Conservation (phyloP, 2,329 filamentous ascomycete genomes). For the Rutstroemia sp. region DNA sequence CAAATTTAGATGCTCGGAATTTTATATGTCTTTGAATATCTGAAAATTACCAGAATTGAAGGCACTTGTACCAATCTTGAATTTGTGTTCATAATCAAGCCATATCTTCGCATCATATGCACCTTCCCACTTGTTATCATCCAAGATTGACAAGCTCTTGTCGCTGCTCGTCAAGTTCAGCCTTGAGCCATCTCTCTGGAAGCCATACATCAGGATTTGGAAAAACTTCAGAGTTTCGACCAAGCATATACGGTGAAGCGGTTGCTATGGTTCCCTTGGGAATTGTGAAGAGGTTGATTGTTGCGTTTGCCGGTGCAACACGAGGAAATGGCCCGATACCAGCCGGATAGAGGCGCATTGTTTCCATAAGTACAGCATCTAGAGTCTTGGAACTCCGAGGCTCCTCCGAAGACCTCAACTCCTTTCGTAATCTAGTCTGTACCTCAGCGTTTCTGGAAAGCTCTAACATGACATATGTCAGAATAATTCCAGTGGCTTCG, state of each 20-base stretch:
- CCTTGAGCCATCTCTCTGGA: slow-evolving; percentile 37
- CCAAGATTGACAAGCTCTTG: too few species aligned
- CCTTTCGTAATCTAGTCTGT: slow-evolving; percentile 25
- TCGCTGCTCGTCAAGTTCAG: slow-evolving; percentile 28
- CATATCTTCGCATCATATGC: too few species aligned
- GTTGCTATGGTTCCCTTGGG: slow-evolving; percentile 14
- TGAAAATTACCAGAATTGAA: too few species aligned
- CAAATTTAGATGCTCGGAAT: too few species aligned
- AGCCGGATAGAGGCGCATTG: slow-evolving; percentile 45
- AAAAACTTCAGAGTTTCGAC: slow-evolving; percentile 33
- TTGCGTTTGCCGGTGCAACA: slow-evolving; percentile 25
- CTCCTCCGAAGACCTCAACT: neutral
- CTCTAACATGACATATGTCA: slow-evolving; percentile 55
- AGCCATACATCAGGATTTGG: slow-evolving; percentile 40
- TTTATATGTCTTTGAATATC: too few species aligned
- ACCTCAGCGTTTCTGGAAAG: slow-evolving; percentile 33
- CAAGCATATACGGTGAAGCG: neutral
- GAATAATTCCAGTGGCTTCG: slow-evolving; percentile 62
- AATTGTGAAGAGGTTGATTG: slow-evolving; percentile 18
- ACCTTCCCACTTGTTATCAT: too few species aligned
- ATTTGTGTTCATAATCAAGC: too few species aligned
- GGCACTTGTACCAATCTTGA: too few species aligned
- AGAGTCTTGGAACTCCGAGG: slow-evolving; percentile 35
- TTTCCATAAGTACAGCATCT: slow-evolving; percentile 48
- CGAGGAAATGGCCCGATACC: slow-evolving; percentile 43